Conservation (phyloP, 495 filamentous ascomycete genomes). For the Thermothielavioides terrestris region DNA sequence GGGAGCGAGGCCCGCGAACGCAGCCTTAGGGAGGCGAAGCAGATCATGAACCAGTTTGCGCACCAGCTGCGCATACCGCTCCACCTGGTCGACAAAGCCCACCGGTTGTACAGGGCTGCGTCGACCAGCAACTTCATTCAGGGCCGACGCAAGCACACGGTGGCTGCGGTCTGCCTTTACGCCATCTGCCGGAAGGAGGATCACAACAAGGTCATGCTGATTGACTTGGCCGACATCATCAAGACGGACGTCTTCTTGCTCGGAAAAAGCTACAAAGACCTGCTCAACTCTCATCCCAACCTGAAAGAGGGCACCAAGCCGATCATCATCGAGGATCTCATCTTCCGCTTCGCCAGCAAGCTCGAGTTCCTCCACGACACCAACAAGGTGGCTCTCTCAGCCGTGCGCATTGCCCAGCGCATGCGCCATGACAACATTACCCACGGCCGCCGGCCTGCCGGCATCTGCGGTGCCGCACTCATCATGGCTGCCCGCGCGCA, state of each 20-base stretch:
- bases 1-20: conserved; percentile 52
- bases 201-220: conserved; percentile 67
- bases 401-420: conserved; percentile 72
- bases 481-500: conserved; percentile 95
- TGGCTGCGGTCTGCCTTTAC: conserved; percentile 81
- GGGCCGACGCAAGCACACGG: conserved; percentile 75
- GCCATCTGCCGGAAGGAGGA: conserved; percentile 64
- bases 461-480: conserved; percentile 87
- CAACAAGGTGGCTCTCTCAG: conserved; percentile 75
- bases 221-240: conserved; percentile 85
- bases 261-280: conserved; percentile 69
- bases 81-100: conserved; percentile 51
- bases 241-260: conserved; percentile 88
- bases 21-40: conserved; percentile 54
- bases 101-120: conserved; percentile 70
- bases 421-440: conserved; percentile 98
- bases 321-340: conserved; percentile 74
- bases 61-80: conserved; percentile 48
- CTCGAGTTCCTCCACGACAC: conserved; percentile 77
- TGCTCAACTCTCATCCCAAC: conserved; percentile 58
- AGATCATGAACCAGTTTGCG: conserved; percentile 36
- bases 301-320: conserved; percentile 40
- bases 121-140: conserved; percentile 73
- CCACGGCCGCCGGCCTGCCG: conserved; percentile 82
- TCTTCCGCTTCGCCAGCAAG: conserved; percentile 78